Base-by-base conservation (phyloP, 306 rosid genomes). In the Castanopsis chinensis region DNA sequence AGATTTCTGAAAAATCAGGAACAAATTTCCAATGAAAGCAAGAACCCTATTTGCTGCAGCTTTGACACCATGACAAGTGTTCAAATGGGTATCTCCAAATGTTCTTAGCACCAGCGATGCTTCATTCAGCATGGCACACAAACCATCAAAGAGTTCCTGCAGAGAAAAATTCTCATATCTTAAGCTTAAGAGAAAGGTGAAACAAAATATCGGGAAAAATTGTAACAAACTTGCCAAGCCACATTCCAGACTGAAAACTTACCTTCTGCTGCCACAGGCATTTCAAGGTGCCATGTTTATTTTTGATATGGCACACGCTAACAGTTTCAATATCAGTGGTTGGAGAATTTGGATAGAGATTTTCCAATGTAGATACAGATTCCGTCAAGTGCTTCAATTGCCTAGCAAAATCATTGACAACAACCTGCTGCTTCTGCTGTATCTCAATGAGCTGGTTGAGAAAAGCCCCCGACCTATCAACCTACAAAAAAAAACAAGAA, bases 231-330 rank as follows among this genome's bases (percentile, higher is more conserved):
- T 49, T 18, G 25, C 41, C 51, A 23, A 18, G 52, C 23, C 28
- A 52, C 12, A 37, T 53, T 49, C 68, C 51, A 70, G 53, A 10
- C 21, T 32, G 17, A 71, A 23, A 68, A 76, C 71, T 73, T 81
- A 85, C 97, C 87, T 95, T 95, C 59, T 95, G 99, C 79, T 91
- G 95, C 99, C 97, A 95, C 94, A 92, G 77, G 91, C 91, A 95
- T 72, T 81, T 85, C 69, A 82, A 84, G 68, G 84, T 85, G 78
- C 86, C 73, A 67, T 83, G 80, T 79, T 85, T 95, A n/a, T 86
- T 85, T 57, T 88, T 60, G 58, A 88, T 71, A 63, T 89, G 82
- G 61, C 79, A 79, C 78, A 58, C 83, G 75, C 76, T 56, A 68
- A 68, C 70, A 30, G 41, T 80, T 74, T 56, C 61, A 60, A 52